A percentile compares a stretch with the other conserved stretches of the same genome.
These are phyloP conservation scores for Cutaneotrichosporon arboriforme DNA, from an alignment of 1,284 basidiomycete species.

Conservation along the genomic window DNA sequence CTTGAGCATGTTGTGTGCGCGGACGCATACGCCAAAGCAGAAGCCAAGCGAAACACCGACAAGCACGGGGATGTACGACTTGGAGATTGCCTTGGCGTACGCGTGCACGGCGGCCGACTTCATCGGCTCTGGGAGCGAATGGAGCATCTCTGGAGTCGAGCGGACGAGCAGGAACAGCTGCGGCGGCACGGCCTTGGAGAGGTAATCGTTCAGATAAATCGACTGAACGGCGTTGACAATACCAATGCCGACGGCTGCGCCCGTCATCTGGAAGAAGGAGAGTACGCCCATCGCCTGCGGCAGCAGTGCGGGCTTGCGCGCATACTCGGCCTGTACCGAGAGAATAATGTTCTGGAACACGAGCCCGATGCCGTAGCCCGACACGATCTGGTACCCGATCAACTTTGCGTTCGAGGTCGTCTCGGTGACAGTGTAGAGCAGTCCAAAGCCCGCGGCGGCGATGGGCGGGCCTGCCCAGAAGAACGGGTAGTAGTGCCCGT, in stretches of 20 bases:
- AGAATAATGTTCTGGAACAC: slow-evolving; percentile 45
- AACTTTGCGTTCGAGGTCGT: slow-evolving; percentile 40
- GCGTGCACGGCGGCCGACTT: slow-evolving; percentile 47
- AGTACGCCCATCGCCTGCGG: slow-evolving; percentile 44
- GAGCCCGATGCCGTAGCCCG: slow-evolving; percentile 43
- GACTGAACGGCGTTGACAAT: slow-evolving; percentile 49
- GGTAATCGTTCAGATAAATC: slow-evolving; percentile 35
- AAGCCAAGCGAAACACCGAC: slow-evolving; percentile 43
- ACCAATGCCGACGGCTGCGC: slow-evolving; percentile 48
- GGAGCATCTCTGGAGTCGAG: slow-evolving; percentile 33
- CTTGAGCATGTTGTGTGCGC: slow-evolving; percentile 47
- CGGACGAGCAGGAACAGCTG: slow-evolving; percentile 40
- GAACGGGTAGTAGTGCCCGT: slow-evolving; percentile 49
- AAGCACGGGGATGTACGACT: slow-evolving; percentile 50
- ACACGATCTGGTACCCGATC: slow-evolving; percentile 52
- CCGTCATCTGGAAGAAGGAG: slow-evolving; percentile 49
- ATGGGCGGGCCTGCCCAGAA: slow-evolving; percentile 38
- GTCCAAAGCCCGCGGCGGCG: slow-evolving; percentile 48
- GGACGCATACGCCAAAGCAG: slow-evolving; percentile 42
- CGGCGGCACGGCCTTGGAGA: slow-evolving; percentile 28
- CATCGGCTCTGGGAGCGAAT: slow-evolving; percentile 31
- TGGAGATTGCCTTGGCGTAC: slow-evolving; percentile 48
- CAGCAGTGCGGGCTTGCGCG: slow-evolving; percentile 29
- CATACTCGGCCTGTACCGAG: slow-evolving; percentile 50
- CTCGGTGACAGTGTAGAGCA: slow-evolving; percentile 50